phyloP scores from a whole-genome alignment of 768 basidiomycete genomes.

The Leucocoprinus sp. region DNA sequence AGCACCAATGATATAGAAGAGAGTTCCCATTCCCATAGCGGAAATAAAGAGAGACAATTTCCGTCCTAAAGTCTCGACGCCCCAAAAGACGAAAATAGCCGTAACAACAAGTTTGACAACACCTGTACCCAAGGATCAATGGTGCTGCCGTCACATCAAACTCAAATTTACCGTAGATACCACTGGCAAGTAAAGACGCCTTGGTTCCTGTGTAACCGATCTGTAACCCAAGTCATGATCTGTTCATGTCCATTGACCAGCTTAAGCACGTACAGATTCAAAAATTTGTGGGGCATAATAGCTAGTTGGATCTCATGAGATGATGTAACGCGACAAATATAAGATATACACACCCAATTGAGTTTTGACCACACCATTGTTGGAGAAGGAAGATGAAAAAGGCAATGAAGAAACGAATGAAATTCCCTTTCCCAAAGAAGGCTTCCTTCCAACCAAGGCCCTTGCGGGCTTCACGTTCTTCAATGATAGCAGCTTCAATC shows the following conservation, averaged over 20 bases:
- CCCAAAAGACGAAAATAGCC: slow-evolving; percentile 54
- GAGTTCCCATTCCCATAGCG: slow-evolving; percentile 67
- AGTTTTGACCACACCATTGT: slow-evolving; percentile 82
- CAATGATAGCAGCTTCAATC: slow-evolving; percentile 71
- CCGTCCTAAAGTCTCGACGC: slow-evolving; percentile 62
- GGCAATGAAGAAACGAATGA: slow-evolving; percentile 78
- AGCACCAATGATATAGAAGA: slow-evolving; percentile 81
- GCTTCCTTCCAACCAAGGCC: slow-evolving; percentile 64
- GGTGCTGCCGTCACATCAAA: background rate
- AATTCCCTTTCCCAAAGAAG: slow-evolving; percentile 76
- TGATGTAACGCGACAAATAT: background rate
- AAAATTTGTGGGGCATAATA: slow-evolving; percentile 76
- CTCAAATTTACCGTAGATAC: slow-evolving; percentile 41
- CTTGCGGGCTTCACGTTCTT: slow-evolving; percentile 59
- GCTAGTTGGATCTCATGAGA: slow-evolving; percentile 17
- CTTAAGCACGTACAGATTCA: slow-evolving; percentile 35
- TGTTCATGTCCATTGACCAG: background rate
- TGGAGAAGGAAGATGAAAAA: slow-evolving; percentile 73
- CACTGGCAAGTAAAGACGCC: slow-evolving; percentile 63
- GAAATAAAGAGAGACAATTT: slow-evolving; percentile 65
- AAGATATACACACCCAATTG: slow-evolving; percentile 37
- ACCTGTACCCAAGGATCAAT: slow-evolving; percentile 15
- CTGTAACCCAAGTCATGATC: slow-evolving; percentile 20
- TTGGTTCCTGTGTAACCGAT: slow-evolving; percentile 57
- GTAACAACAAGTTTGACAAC: slow-evolving; percentile 66